Evolutionary conservation across 1,284 basidiomycete species (phyloP).

Genomic region (Ustilago esculenta): DNA sequence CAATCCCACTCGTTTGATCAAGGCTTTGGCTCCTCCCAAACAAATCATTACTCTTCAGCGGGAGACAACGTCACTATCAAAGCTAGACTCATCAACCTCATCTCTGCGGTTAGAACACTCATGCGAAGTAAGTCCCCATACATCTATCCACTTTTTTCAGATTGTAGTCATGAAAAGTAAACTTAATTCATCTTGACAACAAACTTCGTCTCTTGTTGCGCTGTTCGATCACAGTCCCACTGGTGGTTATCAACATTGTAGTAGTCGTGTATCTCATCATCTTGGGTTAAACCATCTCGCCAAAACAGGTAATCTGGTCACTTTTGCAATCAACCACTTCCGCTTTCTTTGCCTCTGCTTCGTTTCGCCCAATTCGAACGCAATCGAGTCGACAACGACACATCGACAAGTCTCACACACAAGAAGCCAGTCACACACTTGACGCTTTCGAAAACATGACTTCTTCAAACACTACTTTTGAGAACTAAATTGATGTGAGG

Average conservation of each 20-base stretch:
- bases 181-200: too few species aligned
- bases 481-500: too few species aligned
- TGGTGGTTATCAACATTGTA: constrained; percentile 59
- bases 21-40: constrained; percentile 30
- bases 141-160: too few species aligned
- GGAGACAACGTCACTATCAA: constrained; percentile 74
- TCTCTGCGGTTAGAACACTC: constrained; percentile 89
- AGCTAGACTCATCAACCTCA: constrained; percentile 86
- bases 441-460: too few species aligned
- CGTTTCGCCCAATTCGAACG: background rate
- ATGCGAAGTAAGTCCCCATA: constrained; percentile 88
- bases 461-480: too few species aligned
- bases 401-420: too few species aligned
- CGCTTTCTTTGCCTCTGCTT: too few species aligned
- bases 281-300: constrained; percentile 19
- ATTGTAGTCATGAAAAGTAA: background rate
- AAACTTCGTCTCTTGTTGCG: background rate
- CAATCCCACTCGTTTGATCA: constrained; percentile 34
- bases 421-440: too few species aligned
- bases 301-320: background rate
- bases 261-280: constrained; percentile 58
- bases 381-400: too few species aligned
- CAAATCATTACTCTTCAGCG: constrained; percentile 12
- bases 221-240: constrained; percentile 30
- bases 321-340: background rate